Percentiles rank a stretch among this genome's conserved stretches.
phyloP scores from a whole-genome alignment of 129 eudicot species.

The Heracleum sosnowskyi region DNA sequence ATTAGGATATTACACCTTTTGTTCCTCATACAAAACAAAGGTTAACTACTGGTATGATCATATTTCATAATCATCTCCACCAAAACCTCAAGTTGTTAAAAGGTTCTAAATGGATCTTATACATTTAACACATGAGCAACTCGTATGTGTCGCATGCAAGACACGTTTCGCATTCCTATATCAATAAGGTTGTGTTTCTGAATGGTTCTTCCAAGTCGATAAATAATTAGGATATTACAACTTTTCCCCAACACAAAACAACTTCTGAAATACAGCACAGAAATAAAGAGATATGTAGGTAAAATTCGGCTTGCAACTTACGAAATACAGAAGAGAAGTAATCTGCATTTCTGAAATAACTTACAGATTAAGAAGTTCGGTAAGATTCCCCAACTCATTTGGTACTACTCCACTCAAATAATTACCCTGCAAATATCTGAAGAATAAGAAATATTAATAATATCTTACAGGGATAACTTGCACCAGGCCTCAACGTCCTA shows the following conservation, averaged over 20 bases:
- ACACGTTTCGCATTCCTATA: background rate
- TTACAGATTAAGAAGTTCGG: conserved; percentile 67
- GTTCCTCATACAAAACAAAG: background rate
- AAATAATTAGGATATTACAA: background rate
- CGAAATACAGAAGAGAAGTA: background rate
- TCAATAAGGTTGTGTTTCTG: background rate
- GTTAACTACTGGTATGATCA: background rate
- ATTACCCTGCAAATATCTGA: conserved; percentile 86
- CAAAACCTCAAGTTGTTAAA: background rate
- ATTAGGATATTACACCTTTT: background rate
- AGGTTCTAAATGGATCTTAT: background rate
- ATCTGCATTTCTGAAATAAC: conserved; percentile 13
- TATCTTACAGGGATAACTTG: background rate
- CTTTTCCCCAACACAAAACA: background rate
- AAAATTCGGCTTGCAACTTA: background rate
- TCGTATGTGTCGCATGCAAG: background rate
- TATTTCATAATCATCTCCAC: background rate
- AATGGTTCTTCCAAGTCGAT: background rate
- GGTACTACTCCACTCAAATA: conserved; percentile 84
- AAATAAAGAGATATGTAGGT: background rate
- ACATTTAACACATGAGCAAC: background rate
- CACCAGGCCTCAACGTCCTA: background rate
- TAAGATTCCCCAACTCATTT: conserved; percentile 69
- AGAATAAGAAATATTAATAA: conserved; percentile 11
- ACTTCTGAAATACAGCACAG: background rate